Base-by-base conservation (phyloP, 129 eudicot genomes). In the Helichrysum umbraculigerum region DNA sequence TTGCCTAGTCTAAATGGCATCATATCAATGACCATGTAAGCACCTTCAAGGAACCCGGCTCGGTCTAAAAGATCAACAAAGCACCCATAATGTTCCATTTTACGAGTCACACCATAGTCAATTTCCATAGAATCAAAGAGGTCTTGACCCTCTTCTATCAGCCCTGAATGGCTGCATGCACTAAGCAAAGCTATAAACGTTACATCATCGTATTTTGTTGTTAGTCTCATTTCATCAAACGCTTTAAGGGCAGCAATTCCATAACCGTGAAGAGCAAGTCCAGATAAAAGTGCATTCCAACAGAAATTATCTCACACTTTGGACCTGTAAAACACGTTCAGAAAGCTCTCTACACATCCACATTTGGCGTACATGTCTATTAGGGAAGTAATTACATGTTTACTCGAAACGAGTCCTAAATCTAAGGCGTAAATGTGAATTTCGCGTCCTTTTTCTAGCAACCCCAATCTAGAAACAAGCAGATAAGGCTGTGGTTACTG, bases 321-420 rank as follows among this genome's bases (percentile, higher is more conserved):
- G n/a, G 85, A 82, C 76, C 77, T 82, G 65, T 82, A 82, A 65
- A 87, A 87, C 77, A 87, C 92, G 32, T 57, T 41, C n/a, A 81
- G 47, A 52, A 85, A 76, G 66, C 76, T 77, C 34, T 64, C 51
- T 17, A 87, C 14, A 37, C 84, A 79, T 50, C 89, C 89, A 73
- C 92, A 88, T 57, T 88, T 85, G 33, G 88, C 86, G 61, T 87
- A 87, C 88, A 87, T 81, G 64, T 84, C 84, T 32, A 87, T 81
- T 17, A 86, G 47, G 5, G 87, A 59, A 66, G 86, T 81, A 4
- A 59, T 29, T 19, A 86, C 83, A 41, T 78, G 82, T 21, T 63
- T 72, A 67, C 79, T 77, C n/a, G 68, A 78, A 2, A 79, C 35
- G 21, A 81, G 73, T 1, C 71, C 73, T 42, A 42, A 37, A 71